Evolutionary conservation across 208 protist species (phyloP), one percentile per base, ranked within the genome.

Genomic region (Endotrypanum monterogeii): DNA sequence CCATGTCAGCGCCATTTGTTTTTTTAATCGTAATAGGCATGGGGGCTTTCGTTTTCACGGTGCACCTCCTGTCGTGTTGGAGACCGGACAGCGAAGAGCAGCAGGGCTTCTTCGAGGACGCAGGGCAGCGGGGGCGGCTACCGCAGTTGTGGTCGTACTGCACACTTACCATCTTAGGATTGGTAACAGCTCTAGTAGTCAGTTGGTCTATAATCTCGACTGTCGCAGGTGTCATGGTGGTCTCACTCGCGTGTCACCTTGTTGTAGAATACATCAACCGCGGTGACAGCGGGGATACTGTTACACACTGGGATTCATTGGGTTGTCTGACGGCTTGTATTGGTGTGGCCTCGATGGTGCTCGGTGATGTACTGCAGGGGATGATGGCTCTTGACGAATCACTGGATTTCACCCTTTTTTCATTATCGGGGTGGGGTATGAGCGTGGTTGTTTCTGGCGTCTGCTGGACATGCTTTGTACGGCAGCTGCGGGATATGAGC

Each of bases 401-500:
- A 16, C 12, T 37, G n/a, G 18, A 32, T 6, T n/a, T 7, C 0
- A 63, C 50, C 0, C 20, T 66, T 11, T 35, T 80, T 4, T 58
- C 70, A 11, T 11, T 80, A 37, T 30, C 74, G 8, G 61, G 52
- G 1, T 72, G 69, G 69, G 50, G 44, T 3, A 1, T 55, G 37
- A 75, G 69, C 16, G 76, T 71, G 41, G 3, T 58, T 8, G 37
- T 71, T 14, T 25, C 69, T 5, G 76, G 69, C 0, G 44, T 75
- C 11, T 69, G 69, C 48, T 80, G 76, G 68, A 71, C 62, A 5
- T 37, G 55, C 54, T 80, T 80, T 56, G 74, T 48, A 18, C 61
- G 76, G 3, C 60, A 54, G 35, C 46, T 80, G 69, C 69, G 61
- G 1, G 76, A 80, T n/a, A 74, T 79, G 58, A 79, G 75, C 50